Evolutionary conservation across 2,329 filamentous ascomycete genomes (phyloP).

Genomic region (Sporothrix phasma): DNA sequence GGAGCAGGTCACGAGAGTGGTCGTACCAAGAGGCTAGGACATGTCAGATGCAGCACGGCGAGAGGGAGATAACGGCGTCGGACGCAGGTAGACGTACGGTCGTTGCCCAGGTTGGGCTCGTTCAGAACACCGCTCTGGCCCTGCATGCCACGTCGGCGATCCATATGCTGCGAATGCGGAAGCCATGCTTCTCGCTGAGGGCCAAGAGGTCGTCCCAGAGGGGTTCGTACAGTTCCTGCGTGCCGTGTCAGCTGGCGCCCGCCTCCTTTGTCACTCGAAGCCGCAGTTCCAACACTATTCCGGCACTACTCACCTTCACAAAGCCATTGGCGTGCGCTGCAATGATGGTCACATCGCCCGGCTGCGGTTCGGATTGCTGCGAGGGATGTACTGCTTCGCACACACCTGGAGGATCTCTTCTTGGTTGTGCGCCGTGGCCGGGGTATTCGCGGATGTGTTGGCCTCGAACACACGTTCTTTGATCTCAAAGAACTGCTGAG

Average conservation of each 20-base stretch:
- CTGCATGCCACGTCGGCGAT: constrained; percentile 85
- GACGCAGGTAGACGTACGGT: constrained; percentile 49
- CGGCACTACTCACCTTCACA: constrained; percentile 53
- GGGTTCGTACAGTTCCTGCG: constrained; percentile 75
- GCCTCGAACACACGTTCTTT: constrained; percentile 64
- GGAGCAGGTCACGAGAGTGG: constrained; percentile 71
- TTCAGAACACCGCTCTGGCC: constrained; percentile 72
- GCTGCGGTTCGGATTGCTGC: constrained; percentile 54
- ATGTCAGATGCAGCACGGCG: constrained; percentile 12
- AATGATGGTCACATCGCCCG: constrained; percentile 76
- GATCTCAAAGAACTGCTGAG: constrained; percentile 45
- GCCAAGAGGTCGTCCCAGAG: constrained; percentile 74
- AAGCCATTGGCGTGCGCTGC: constrained; percentile 87
- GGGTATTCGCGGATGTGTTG: constrained; percentile 78
- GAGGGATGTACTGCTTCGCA: constrained; percentile 81
- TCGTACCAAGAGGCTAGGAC: constrained; percentile 70
- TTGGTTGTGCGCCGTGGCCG: constrained; percentile 58
- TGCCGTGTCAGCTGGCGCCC: background rate
- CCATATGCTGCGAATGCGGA: constrained; percentile 74
- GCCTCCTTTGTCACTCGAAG: background rate
- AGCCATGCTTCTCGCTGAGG: constrained; percentile 45
- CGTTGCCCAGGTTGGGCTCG: constrained; percentile 65
- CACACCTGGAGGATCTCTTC: constrained; percentile 64
- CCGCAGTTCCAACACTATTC: no score
- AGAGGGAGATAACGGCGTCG: background rate